phyloP scores from a whole-genome alignment of 225 moss, liverwort and hornwort species.

The Physcomitrium patens region DNA sequence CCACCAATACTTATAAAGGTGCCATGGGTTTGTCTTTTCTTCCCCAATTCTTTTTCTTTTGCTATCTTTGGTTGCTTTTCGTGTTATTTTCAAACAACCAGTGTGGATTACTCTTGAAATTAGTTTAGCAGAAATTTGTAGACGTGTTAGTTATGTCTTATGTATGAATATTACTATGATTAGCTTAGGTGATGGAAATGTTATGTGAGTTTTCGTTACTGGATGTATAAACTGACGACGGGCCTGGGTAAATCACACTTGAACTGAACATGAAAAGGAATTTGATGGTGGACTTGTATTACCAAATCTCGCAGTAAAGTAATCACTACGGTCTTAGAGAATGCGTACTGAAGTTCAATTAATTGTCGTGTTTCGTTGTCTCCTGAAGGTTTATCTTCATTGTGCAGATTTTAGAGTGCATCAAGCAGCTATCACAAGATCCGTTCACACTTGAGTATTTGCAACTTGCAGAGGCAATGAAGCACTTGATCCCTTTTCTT shows the following conservation, averaged over 20 bases:
- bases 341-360: neutral
- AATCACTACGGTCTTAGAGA: neutral
- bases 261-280: neutral
- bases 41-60: neutral
- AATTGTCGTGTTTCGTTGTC: neutral
- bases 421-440: conserved; percentile 80
- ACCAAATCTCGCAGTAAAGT: neutral
- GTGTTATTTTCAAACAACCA: neutral
- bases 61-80: conserved; percentile 1
- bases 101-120: neutral
- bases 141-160: neutral
- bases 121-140: conserved; percentile 1
- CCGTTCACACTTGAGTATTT: conserved; percentile 70
- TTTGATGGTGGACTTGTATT: neutral
- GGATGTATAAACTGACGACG: neutral
- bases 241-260: neutral
- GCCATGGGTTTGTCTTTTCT: neutral
- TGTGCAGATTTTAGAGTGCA: conserved; percentile 72
- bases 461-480: conserved; percentile 87
- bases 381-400: neutral
- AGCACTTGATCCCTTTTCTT: conserved; percentile 70
- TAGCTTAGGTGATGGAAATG: neutral
- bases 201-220: conserved; percentile 7
- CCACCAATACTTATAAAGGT: conserved; percentile 73
- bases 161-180: neutral